phyloP scores from a whole-genome alignment of 768 basidiomycete genomes.

The Macrolepiota fuliginosa region DNA sequence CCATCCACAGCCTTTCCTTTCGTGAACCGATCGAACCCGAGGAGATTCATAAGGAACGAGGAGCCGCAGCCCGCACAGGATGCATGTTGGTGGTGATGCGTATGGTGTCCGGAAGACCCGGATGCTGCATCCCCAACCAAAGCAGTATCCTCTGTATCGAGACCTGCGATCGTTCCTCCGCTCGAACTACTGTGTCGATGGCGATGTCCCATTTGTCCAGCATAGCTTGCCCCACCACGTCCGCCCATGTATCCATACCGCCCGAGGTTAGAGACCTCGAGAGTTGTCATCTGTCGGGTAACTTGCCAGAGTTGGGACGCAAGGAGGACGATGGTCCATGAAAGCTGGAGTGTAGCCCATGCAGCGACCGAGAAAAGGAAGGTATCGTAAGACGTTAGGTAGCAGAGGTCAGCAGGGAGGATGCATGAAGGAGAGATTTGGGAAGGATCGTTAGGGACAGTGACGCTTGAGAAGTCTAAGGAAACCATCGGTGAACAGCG shows the following conservation, averaged over 20 bases:
- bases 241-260: slow-evolving; percentile 98
- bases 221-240: slow-evolving; percentile 65
- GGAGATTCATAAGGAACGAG: slow-evolving; percentile 82
- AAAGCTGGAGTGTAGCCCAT: slow-evolving; percentile 94
- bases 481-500: slow-evolving; percentile 2
- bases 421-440: slow-evolving; percentile 61
- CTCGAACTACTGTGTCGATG: slow-evolving; percentile 35
- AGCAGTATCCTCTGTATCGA: slow-evolving; percentile 46
- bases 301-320: slow-evolving; percentile 91
- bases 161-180: slow-evolving; percentile 31
- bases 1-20: slow-evolving; percentile 87
- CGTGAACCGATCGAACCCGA: slow-evolving; percentile 94
- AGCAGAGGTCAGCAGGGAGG: slow-evolving; percentile 68
- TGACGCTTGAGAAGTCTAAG: slow-evolving; percentile 54
- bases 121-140: slow-evolving; percentile 29
- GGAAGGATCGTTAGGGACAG: slow-evolving; percentile 33
- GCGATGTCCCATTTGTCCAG: slow-evolving; percentile 78
- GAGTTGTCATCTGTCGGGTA: slow-evolving; percentile 90
- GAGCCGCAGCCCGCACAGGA: slow-evolving; percentile 43
- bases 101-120: slow-evolving; percentile 33
- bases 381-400: slow-evolving; percentile 66
- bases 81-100: slow-evolving; percentile 34
- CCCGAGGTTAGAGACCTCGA: slow-evolving; percentile 94
- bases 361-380: slow-evolving; percentile 79
- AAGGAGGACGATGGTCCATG: slow-evolving; percentile 89